Evolutionary conservation across 2,329 filamentous ascomycete species (phyloP).

Genomic region (Sporothrix luriei): DNA sequence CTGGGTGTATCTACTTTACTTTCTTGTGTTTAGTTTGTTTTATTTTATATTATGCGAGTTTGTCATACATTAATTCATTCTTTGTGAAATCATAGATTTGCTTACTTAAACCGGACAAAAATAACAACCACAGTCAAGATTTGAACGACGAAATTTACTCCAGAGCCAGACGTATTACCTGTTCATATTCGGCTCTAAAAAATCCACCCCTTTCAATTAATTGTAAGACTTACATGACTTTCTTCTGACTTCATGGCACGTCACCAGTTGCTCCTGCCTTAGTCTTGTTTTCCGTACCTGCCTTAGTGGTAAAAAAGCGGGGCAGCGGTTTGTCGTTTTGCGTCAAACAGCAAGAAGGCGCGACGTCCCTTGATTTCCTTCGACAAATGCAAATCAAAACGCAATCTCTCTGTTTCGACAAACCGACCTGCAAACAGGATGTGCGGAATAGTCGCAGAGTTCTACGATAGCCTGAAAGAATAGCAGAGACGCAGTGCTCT

Average conservation of each 20-base stretch:
- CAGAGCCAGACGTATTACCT: too few relatives aligned
- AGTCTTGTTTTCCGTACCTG: neutral
- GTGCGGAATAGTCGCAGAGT: neutral
- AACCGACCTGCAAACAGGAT: neutral
- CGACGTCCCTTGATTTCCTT: constrained; percentile 1
- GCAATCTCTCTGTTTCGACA: neutral
- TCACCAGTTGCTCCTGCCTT: neutral
- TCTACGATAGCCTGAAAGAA: neutral
- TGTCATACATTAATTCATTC: too few relatives aligned
- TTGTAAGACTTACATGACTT: neutral
- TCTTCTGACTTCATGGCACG: neutral
- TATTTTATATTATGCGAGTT: too few relatives aligned
- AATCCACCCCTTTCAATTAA: too few relatives aligned
- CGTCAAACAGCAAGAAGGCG: constrained; percentile 14
- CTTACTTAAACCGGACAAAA: too few relatives aligned
- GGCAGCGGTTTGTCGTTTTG: neutral
- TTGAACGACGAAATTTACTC: too few relatives aligned
- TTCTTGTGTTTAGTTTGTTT: too few relatives aligned
- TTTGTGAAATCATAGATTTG: too few relatives aligned
- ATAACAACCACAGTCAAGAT: too few relatives aligned
- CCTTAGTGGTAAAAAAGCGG: constrained; percentile 4
- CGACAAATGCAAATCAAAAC: constrained; percentile 6
- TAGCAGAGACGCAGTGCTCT: constrained; percentile 12
- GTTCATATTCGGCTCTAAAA: too few relatives aligned
- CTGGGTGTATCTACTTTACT: too few relatives aligned